Evolutionary conservation across 768 basidiomycete genomes (phyloP).

Genomic region (Mycena polygramma): DNA sequence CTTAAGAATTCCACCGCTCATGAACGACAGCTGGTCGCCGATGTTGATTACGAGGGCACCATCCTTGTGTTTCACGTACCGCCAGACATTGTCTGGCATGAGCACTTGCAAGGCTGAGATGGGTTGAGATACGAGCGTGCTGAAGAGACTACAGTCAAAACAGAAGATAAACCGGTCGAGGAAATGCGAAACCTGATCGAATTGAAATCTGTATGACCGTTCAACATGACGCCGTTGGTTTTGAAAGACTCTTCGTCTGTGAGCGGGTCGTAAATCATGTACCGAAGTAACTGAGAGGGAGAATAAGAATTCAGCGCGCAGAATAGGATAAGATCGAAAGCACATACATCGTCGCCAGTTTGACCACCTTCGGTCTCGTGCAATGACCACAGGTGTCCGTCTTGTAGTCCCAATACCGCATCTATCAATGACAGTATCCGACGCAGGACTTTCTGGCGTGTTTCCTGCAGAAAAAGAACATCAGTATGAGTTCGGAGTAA

Average conservation of each 20-base stretch:
- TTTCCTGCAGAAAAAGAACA: slow-evolving; percentile 36
- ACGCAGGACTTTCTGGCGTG: slow-evolving; percentile 47
- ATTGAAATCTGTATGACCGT: slow-evolving; percentile 52
- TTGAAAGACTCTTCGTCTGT: slow-evolving; percentile 44
- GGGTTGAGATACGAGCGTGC: slow-evolving; percentile 49
- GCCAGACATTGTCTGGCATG: slow-evolving; percentile 52
- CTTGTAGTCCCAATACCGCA: slow-evolving; percentile 46
- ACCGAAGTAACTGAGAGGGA: slow-evolving; percentile 43
- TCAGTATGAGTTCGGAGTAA: no score
- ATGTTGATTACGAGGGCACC: slow-evolving; percentile 52
- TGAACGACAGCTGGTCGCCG: slow-evolving; percentile 51
- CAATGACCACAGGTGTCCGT: slow-evolving; percentile 49
- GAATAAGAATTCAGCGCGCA: no score
- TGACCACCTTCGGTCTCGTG: slow-evolving; percentile 44
- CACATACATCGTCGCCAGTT: slow-evolving; percentile 48
- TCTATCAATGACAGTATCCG: slow-evolving; percentile 48
- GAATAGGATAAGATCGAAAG: no score
- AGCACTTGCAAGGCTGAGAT: slow-evolving; percentile 51
- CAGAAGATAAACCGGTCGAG: background rate
- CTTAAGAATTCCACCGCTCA: slow-evolving; percentile 51
- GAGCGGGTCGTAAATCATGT: slow-evolving; percentile 53
- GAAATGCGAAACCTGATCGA: slow-evolving; percentile 37
- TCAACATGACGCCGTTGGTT: slow-evolving; percentile 53
- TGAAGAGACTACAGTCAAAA: slow-evolving; percentile 19
- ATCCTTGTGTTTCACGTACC: slow-evolving; percentile 51